Percentiles rank a stretch among this genome's conserved stretches.
phyloP scores from a whole-genome alignment of 164 flowering plant species.

The Aristolochia californica region DNA sequence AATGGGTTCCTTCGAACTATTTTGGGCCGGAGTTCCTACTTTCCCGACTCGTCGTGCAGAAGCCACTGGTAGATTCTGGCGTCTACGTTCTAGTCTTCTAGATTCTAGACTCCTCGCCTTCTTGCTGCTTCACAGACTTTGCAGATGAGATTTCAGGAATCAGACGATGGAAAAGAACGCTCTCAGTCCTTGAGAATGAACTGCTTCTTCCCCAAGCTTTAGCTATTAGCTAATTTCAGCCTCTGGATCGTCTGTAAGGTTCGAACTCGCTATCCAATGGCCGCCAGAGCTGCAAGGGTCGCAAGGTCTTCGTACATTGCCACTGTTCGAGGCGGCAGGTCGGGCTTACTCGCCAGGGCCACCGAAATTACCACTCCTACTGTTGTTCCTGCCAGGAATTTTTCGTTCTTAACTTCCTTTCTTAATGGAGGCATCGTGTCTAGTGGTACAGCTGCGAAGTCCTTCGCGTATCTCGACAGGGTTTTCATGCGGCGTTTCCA shows the following conservation, averaged over 20 bases:
- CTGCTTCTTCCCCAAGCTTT: conserved; percentile 1
- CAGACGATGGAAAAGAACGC: neutral
- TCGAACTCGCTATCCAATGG: neutral
- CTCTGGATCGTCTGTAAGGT: no score
- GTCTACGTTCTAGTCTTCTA: no score
- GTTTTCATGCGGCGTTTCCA: neutral
- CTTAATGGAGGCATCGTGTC: neutral
- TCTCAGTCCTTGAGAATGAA: neutral
- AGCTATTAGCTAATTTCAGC: neutral
- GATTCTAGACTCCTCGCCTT: no score
- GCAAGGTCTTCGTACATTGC: conserved; percentile 1
- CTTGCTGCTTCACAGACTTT: no score
- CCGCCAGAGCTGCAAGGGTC: conserved; percentile 7
- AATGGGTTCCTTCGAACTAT: no score
- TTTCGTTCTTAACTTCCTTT: neutral
- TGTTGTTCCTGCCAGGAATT: neutral
- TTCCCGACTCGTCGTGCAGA: no score
- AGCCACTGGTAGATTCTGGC: no score
- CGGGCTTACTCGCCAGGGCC: neutral
- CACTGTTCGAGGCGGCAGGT: neutral
- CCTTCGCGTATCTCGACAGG: neutral
- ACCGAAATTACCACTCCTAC: neutral
- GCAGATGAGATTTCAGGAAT: neutral
- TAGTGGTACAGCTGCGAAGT: neutral
- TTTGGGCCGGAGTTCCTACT: no score